Evolutionary conservation across 306 rosid species (phyloP), one percentile per base, ranked within the genome.

Genomic region (Ceratonia siliqua): DNA sequence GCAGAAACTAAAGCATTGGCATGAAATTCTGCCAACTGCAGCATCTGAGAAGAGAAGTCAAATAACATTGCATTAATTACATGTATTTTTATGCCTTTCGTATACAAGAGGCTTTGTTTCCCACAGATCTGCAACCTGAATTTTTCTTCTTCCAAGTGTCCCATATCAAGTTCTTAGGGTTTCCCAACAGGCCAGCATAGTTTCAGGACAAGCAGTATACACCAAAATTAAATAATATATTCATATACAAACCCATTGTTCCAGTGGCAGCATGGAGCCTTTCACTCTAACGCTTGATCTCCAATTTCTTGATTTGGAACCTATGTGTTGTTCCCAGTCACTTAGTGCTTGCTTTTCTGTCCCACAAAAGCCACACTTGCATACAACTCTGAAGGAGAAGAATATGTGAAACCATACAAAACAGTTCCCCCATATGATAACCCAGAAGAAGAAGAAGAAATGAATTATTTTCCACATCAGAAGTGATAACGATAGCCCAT

Each of bases 281-380:
- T 95, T 95, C 78, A 95, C 98, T 73, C 83, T 83, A 61, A 95
- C 90, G 76, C 99, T 95, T 41, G 88, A 87, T 79, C 77, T 95
- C 99, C 99, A 95, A 83, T 95, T 85, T 88, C 93, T 89, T 24
- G 88, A 82, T 73, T 95, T 95, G 72, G 98, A 92, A 74, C 99
- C 99, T 0, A 97, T 89, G 76, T 95, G 99, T 11, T 87, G 86
- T 81, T 92, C 98, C 99, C 99, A 95, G 74, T 90, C 98, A 45
- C 98, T 92, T 76, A 95, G 99, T 30, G 96, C 94, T 83, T 92
- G 97, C 85, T 95, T 95, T 85, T 92, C 93, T 35, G 91, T 78
- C 81, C 97, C 98, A 61, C 99, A 95, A 48, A 69, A 85, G 25
- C 93, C 96, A 79, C 99, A 95, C 75, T 92, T 89, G 92, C 99